Percentiles rank a stretch among this genome's conserved stretches.
These are phyloP conservation scores for Sapria himalayana DNA, from an alignment of 345 rosid genomes.

Conservation along the genomic window DNA sequence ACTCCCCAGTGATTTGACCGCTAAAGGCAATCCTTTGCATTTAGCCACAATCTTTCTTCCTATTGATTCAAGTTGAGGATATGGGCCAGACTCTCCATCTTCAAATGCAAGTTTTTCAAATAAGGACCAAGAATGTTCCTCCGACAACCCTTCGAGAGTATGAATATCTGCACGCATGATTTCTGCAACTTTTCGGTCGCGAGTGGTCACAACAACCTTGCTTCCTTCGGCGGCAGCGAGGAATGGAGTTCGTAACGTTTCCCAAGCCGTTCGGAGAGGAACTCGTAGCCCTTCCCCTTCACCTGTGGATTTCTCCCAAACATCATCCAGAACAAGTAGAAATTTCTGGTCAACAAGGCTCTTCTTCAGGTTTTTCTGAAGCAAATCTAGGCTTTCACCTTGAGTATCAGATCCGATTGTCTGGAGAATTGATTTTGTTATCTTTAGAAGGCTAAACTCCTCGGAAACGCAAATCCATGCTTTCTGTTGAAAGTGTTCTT, in stretches of 20 bases:
- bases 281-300: slow-evolving; percentile 11
- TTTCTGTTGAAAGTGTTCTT: slow-evolving; percentile 7
- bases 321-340: slow-evolving; percentile 15
- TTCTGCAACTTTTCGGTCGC: slow-evolving; percentile 12
- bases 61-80: slow-evolving; percentile 13
- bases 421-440: slow-evolving; percentile 12
- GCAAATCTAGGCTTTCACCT: slow-evolving; percentile 7
- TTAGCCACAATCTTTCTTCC: slow-evolving; percentile 17
- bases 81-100: slow-evolving; percentile 1
- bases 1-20: slow-evolving; percentile 20
- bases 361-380: slow-evolving; percentile 12
- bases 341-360: slow-evolving; percentile 8
- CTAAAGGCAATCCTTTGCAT: slow-evolving; percentile 22
- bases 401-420: slow-evolving; percentile 2
- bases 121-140: slow-evolving; percentile 17
- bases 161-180: slow-evolving; percentile 9
- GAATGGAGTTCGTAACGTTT: slow-evolving; percentile 10
- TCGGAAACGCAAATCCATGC: slow-evolving; percentile 17
- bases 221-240: slow-evolving; percentile 14
- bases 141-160: slow-evolving; percentile 9
- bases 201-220: slow-evolving; percentile 26
- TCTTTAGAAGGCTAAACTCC: slow-evolving; percentile 15
- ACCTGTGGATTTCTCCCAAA: slow-evolving; percentile 4
- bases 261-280: slow-evolving; percentile 16
- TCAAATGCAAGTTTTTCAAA: slow-evolving; percentile 10